Evolutionary conservation across 371 early-diverging fungal genomes (phyloP).

Genomic region (Mortierella polycephala): DNA sequence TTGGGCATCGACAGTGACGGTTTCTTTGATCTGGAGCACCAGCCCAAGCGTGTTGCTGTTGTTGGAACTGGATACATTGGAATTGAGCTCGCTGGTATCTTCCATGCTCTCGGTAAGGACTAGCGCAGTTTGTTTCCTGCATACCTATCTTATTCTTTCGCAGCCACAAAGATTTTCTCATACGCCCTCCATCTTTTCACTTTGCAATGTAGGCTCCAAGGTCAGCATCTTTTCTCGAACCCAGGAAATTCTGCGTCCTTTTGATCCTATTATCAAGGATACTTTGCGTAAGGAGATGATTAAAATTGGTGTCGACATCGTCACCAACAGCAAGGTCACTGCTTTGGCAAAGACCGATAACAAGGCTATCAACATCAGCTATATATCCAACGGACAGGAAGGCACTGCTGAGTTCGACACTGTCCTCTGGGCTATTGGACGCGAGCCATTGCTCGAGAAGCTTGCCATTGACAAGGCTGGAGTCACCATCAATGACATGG

Average conservation of each 20-base stretch:
- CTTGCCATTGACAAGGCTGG: conserved; percentile 77
- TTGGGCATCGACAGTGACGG: conserved; percentile 93
- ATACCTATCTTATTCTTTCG: not conserved
- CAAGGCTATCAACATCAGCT: conserved; percentile 59
- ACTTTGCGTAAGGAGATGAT: conserved; percentile 84
- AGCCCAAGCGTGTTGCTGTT: conserved; percentile 93
- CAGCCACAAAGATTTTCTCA: not conserved
- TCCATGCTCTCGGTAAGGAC: conserved; percentile 74
- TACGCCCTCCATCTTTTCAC: not conserved
- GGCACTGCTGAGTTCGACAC: conserved; percentile 68
- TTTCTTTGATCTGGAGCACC: conserved; percentile 92
- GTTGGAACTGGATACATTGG: conserved; percentile 96
- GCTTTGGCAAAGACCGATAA: conserved; percentile 50
- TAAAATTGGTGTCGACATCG: conserved; percentile 78
- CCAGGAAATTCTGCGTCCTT: conserved; percentile 86
- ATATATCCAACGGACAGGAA: conserved; percentile 53
- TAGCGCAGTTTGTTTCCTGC: not conserved
- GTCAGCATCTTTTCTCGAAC: conserved; percentile 90
- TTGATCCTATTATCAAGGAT: conserved; percentile 89
- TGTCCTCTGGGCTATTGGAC: conserved; percentile 91
- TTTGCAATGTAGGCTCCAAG: conserved; percentile 71
- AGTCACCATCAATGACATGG: conserved; percentile 70
- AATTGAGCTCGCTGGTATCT: conserved; percentile 96
- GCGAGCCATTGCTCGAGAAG: conserved; percentile 77
- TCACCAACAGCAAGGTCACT: conserved; percentile 71